Conservation (phyloP, 768 basidiomycete genomes). For the Daedaleopsis sinensis region DNA sequence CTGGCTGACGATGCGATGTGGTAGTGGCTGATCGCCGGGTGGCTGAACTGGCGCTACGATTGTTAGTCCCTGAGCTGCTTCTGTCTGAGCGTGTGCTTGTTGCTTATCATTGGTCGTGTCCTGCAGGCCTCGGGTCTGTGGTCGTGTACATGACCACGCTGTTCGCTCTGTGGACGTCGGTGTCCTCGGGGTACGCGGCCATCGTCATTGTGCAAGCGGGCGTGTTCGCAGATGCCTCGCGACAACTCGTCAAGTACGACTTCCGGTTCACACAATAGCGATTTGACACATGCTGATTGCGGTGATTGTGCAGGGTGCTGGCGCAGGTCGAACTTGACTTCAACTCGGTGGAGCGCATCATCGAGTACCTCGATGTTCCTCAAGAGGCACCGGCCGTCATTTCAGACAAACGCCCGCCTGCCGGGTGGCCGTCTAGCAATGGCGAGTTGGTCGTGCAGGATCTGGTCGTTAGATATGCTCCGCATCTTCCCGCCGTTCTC, state of each 20-base stretch:
- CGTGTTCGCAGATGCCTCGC: slow-evolving; percentile 68
- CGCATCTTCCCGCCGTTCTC: slow-evolving; percentile 62
- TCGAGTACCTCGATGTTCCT: slow-evolving; percentile 67
- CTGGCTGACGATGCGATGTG: not conserved
- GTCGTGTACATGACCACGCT: slow-evolving; percentile 70
- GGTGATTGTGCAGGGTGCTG: slow-evolving; percentile 46
- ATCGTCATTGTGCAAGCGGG: slow-evolving; percentile 74
- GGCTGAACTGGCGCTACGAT: slow-evolving; percentile 77
- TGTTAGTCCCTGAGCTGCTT: slow-evolving; percentile 40
- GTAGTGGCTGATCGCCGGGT: slow-evolving; percentile 69
- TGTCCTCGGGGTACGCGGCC: slow-evolving; percentile 64
- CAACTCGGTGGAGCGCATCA: slow-evolving; percentile 74
- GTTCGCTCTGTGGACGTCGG: slow-evolving; percentile 62
- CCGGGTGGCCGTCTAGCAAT: slow-evolving; percentile 67
- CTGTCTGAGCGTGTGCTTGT: not conserved
- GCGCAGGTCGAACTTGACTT: slow-evolving; percentile 76
- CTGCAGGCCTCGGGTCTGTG: slow-evolving; percentile 63
- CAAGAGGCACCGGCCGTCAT: slow-evolving; percentile 70
- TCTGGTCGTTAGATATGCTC: slow-evolving; percentile 63
- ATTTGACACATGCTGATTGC: not conserved
- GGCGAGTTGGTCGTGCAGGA: slow-evolving; percentile 62
- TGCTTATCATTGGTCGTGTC: not conserved
- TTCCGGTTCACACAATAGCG: not conserved
- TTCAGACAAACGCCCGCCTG: slow-evolving; percentile 60
- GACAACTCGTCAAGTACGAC: slow-evolving; percentile 59